Evolutionary conservation across 2,329 filamentous ascomycete species (phyloP), one percentile per base, ranked within the genome.

Genomic region (Xylaria sp.): DNA sequence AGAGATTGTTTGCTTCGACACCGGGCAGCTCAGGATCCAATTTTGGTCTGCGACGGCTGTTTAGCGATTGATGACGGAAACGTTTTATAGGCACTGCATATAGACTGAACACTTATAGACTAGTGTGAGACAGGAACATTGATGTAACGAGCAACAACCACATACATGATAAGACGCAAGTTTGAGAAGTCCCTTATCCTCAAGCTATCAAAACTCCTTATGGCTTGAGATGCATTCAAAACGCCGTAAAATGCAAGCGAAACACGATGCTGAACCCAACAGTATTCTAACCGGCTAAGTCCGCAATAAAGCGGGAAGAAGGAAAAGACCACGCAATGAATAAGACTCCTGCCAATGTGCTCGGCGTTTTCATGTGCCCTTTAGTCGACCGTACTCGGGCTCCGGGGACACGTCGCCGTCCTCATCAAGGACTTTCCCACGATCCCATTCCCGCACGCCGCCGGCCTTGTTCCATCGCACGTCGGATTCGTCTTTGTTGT

Each of bases 381-480:
- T 74, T 25, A 67, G 44, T 23, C 66, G 69, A 56, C 68, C 74
- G 60, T 67, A 74, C 20, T 75, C 71, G 0, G 62, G 32, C 34
- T 70, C 68, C 28, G 71, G 56, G 5, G 66, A 66, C 46, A 72
- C 51, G 9, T 62, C 63, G 1, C 65, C 72, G 25, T 75, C 74
- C 7, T 68, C 55, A 18, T 74, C 72, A 25, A 75, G 48, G 15
- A 77, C 77, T 75, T 90, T 90, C 52, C 86, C 87, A 13, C 82
- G 81, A 77, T 90, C 88, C 88, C 88, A 90, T 69, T 88, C 88
- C 41, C 88, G 80, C 71, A 84, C 80, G 73, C 95, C 90, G 0
- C 92, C 92, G 3, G 80, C 80, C 75, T 90, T 91, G 46, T 87
- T 85, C 94, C 94, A 97, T 60, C 84, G 87, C 2, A 97, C 90